Percentiles rank a stretch among this genome's conserved stretches.
Conservation (phyloP, 116 monocot genomes). For the Trichopus zeylanicus region DNA sequence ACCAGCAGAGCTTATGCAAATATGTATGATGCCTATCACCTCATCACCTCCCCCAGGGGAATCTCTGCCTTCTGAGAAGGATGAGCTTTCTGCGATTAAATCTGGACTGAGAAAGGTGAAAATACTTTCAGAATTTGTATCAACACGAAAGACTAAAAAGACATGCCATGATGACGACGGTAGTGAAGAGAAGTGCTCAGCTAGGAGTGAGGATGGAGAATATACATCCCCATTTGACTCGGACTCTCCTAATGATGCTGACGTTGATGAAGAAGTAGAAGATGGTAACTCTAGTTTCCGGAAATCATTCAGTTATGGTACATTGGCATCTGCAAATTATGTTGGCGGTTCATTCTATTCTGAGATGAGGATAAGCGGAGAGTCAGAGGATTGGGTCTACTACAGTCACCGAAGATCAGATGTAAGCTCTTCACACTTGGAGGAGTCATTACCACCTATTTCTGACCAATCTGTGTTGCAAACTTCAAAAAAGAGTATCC, state of each 20-base stretch:
- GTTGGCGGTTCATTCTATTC: conserved; percentile 26
- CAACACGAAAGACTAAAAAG: conserved; percentile 44
- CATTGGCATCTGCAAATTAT: conserved; percentile 63
- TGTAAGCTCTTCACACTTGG: conserved; percentile 33
- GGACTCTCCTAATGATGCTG: conserved; percentile 45
- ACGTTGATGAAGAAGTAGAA: conserved; percentile 33
- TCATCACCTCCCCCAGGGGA: conserved; percentile 37
- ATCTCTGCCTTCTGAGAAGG: conserved; percentile 30
- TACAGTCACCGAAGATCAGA: conserved; percentile 55
- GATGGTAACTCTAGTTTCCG: conserved; percentile 33
- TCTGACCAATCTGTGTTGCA: conserved; percentile 18
- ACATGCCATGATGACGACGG: conserved; percentile 33
- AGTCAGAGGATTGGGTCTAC: conserved; percentile 51
- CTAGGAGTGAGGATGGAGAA: conserved; percentile 45
- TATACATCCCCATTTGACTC: conserved; percentile 40
- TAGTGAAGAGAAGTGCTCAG: conserved; percentile 49
- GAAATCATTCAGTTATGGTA: conserved; percentile 86
- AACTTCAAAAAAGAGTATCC: conserved; percentile 40
- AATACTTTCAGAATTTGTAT: conserved; percentile 42
- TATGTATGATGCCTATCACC: conserved; percentile 22
- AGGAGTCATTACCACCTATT: conserved; percentile 17
- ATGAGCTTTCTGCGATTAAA: conserved; percentile 64
- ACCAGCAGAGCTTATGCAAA: conserved; percentile 30
- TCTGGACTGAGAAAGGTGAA: conserved; percentile 70
- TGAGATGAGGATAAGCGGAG: conserved; percentile 36